These are phyloP conservation scores for Linderniella brevidens DNA, from an alignment of 257 asterid genomes.

Conservation along the genomic window DNA sequence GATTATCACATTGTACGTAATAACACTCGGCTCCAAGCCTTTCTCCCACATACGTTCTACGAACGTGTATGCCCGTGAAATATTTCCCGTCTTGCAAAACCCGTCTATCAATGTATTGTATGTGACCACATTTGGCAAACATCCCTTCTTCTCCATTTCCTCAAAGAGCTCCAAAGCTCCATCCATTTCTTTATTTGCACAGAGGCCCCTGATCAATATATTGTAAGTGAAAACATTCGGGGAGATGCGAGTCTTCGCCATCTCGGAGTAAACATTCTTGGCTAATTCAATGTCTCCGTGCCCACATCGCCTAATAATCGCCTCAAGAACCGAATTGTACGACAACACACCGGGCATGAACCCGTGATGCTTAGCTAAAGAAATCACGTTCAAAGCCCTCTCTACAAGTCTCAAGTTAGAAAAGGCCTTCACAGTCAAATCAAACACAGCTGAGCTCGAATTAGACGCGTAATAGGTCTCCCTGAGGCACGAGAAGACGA, in stretches of 20 bases:
- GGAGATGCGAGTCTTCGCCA: slow-evolving; percentile 37
- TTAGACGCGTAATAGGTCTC: slow-evolving; percentile 49
- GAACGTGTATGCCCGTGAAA: slow-evolving; percentile 24
- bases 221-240: slow-evolving; percentile 73
- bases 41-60: slow-evolving; percentile 36
- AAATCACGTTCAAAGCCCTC: slow-evolving; percentile 35
- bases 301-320: slow-evolving; percentile 25
- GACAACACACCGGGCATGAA: slow-evolving; percentile 66
- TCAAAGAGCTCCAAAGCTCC: slow-evolving; percentile 31
- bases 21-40: slow-evolving; percentile 52
- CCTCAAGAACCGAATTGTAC: slow-evolving; percentile 61
- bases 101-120: slow-evolving; percentile 60
- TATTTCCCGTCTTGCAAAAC: slow-evolving; percentile 42
- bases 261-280: slow-evolving; percentile 26
- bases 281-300: slow-evolving; percentile 27
- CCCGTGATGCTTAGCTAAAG: slow-evolving; percentile 46
- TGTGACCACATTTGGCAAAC: slow-evolving; percentile 62
- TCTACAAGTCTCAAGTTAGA: slow-evolving; percentile 51
- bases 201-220: slow-evolving; percentile 59
- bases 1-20: slow-evolving; percentile 53
- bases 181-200: slow-evolving; percentile 32
- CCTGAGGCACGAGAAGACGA: slow-evolving; percentile 34
- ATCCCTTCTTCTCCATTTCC: slow-evolving; percentile 48
- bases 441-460: slow-evolving; percentile 76
- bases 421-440: slow-evolving; percentile 50